phyloP scores from a whole-genome alignment of 2,329 filamentous ascomycete genomes.

The Ilyonectria sp. region DNA sequence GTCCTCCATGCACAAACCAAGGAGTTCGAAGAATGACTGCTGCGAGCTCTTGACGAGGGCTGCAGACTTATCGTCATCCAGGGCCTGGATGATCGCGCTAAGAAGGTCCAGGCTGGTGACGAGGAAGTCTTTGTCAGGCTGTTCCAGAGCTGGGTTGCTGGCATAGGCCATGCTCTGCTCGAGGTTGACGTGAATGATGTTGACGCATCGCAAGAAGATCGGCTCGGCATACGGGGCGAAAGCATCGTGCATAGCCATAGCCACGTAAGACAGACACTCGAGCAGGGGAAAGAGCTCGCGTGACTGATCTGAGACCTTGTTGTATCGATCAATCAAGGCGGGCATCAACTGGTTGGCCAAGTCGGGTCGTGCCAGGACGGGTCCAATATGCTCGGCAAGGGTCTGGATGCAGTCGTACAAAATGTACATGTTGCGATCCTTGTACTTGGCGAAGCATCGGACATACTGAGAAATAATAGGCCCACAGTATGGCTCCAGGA shows the following conservation, averaged over 20 bases:
- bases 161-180: conserved; percentile 82
- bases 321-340: conserved; percentile 89
- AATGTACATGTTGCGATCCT: conserved; percentile 99
- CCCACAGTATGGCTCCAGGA: conserved; percentile 86
- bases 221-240: conserved; percentile 90
- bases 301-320: conserved; percentile 88
- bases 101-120: conserved; percentile 95
- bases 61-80: conserved; percentile 81
- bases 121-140: conserved; percentile 96
- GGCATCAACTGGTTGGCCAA: conserved; percentile 94
- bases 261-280: conserved; percentile 97
- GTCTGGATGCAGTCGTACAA: conserved; percentile 99
- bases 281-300: conserved; percentile 94
- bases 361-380: conserved; percentile 83
- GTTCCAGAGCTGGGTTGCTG: conserved; percentile 78
- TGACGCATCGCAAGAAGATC: conserved; percentile 90
- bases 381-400: conserved; percentile 90
- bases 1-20: conserved; percentile 94
- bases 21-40: conserved; percentile 89
- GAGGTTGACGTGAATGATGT: conserved; percentile 92
- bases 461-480: conserved; percentile 96
- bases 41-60: conserved; percentile 83
- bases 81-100: conserved; percentile 92
- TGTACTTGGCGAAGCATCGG: conserved; percentile 93
- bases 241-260: conserved; percentile 83